Conservation (phyloP, 192 early-diverging fungal species). For the Coemansia sp. region DNA sequence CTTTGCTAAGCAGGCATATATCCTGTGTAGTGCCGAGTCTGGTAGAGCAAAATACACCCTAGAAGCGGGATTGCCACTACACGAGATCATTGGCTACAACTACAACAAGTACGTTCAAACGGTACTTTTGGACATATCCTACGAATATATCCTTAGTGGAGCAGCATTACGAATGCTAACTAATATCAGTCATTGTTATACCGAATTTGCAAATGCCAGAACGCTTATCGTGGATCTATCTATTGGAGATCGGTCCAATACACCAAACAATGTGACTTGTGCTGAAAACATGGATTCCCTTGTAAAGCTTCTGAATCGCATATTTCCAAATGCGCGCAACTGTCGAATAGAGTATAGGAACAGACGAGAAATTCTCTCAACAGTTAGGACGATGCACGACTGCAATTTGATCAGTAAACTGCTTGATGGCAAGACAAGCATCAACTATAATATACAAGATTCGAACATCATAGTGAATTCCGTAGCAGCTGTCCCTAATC, state of each 20-base stretch:
- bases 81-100: neutral
- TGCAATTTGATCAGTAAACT: neutral
- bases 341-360: neutral
- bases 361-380: neutral
- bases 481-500: neutral
- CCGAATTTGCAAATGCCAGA: neutral
- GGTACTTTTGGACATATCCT: neutral
- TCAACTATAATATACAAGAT: neutral
- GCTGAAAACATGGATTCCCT: neutral
- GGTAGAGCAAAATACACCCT: neutral
- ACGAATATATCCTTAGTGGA: neutral
- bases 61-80: neutral
- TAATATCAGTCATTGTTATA: neutral
- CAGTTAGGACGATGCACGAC: neutral
- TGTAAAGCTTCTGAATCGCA: neutral
- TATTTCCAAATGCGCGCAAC: neutral
- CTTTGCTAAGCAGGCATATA: neutral
- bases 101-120: neutral
- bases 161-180: neutral
- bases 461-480: neutral
- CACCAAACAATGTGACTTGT: neutral
- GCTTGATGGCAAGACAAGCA: neutral
- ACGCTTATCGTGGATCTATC: neutral
- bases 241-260: neutral
- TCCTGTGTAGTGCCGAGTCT: neutral